A percentile compares a stretch with the other conserved stretches of the same genome.
phyloP scores from a whole-genome alignment of 306 rosid species.

The Cyamopsis tetragonoloba region DNA sequence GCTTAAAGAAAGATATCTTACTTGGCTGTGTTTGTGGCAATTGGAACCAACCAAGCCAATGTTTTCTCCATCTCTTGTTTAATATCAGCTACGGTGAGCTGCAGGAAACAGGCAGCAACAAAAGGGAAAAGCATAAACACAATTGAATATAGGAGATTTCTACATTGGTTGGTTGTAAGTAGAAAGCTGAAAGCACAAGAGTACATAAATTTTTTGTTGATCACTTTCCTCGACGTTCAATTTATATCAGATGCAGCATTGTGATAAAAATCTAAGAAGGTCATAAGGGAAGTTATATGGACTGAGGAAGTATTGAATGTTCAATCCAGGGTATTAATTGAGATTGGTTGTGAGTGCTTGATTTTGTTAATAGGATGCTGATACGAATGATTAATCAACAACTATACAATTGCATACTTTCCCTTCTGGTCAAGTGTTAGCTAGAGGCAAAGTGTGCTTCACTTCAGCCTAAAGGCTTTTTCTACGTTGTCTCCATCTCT shows the following conservation, averaged over 20 bases:
- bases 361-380: background rate
- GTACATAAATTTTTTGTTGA: background rate
- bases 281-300: background rate
- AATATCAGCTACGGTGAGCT: slow-evolving; percentile 61
- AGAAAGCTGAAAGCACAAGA: slow-evolving; percentile 4
- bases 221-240: background rate
- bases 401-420: background rate
- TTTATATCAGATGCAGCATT: background rate
- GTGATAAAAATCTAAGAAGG: background rate
- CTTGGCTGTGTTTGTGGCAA: slow-evolving; percentile 88
- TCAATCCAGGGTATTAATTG: background rate
- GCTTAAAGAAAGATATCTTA: slow-evolving; percentile 34
- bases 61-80: slow-evolving; percentile 90
- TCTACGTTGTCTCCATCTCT: background rate
- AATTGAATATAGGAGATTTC: background rate
- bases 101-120: slow-evolving; percentile 30
- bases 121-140: background rate
- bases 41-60: slow-evolving; percentile 75
- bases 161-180: background rate
- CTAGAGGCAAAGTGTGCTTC: background rate
- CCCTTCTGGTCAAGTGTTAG: background rate
- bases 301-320: background rate
- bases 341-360: background rate
- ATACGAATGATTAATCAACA: background rate
- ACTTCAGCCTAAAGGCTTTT: background rate